Evolutionary conservation across 139 green algal genomes (phyloP), one percentile per base, ranked within the genome.

Genomic region (Zygnema cylindricum): DNA sequence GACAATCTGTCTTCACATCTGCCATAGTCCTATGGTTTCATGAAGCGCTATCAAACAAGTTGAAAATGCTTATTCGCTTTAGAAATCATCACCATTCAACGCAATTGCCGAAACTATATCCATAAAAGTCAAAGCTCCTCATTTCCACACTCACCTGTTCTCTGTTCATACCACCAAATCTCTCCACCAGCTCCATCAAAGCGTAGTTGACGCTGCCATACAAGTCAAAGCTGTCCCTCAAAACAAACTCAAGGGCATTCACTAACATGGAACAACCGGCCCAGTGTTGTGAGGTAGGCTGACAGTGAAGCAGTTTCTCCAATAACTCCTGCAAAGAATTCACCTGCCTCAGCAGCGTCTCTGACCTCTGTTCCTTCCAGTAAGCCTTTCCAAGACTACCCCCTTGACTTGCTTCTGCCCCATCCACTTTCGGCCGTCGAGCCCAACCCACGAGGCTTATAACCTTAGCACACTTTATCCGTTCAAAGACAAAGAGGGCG

Each of bases 141-240:
- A 7, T 16, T 16, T 63, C 49, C 7, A 25, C 49, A 16, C 49
- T 63, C 49, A 84, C 76, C 76, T 84, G 76, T 33, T 39, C 33
- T 54, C 54, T 1, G 23, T 33, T 3, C 32, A 84, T 43, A 2
- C 2, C 35, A 38, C n/a, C 76, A 54, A 84, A 55, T 33, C 76
- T 43, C 32, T 84, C 76, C 33, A 84, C 36, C 25, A 84, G 32
- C 57, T 84, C 76, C 76, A 84, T 3, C 33, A 84, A 32, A 32
- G 33, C 30, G 3, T 84, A 84, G 32, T 84, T 84, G 32, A 84
- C 57, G 76, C 33, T 54, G 76, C 76, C 22, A 38, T 57, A 84
- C 33, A 84, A 3, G 33, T 57, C 76, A 84, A 84, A 84, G n/a
- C 76, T 84, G 76, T 84, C 76, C 25, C 36, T 1, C 2, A 84